phyloP scores from a whole-genome alignment of 23 red algal species.

The Pyropia yezoensis region DNA sequence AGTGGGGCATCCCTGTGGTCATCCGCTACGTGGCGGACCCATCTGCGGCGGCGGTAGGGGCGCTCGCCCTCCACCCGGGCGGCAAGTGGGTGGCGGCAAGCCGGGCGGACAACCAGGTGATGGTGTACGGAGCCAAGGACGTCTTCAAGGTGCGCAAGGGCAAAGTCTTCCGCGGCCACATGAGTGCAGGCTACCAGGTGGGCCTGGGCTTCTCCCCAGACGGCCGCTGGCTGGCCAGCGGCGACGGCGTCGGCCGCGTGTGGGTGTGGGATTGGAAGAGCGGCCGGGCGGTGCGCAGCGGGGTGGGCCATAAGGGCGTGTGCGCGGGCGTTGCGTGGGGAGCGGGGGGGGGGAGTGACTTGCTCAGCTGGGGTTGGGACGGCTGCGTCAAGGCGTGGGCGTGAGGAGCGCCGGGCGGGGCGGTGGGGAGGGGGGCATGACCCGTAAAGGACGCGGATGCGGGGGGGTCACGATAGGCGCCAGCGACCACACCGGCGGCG shows the following conservation, averaged over 20 bases:
- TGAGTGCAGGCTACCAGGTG: conserved; percentile 75
- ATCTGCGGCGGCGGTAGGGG: conserved; percentile 34
- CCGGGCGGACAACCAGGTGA: conserved; percentile 71
- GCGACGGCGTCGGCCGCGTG: conserved; percentile 56
- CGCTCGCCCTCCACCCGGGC: conserved; percentile 52
- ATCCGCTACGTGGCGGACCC: conserved; percentile 79
- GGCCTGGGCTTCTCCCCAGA: conserved; percentile 51
- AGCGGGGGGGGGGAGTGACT: conserved; percentile 2
- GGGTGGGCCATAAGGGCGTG: conserved; percentile 56
- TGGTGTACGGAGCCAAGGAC: conserved; percentile 30
- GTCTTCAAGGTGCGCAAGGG: conserved; percentile 59
- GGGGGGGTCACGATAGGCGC: too few relatives aligned
- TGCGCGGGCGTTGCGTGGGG: conserved; percentile 48
- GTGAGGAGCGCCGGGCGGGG: background rate
- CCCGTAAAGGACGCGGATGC: background rate
- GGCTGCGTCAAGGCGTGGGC: conserved; percentile 24
- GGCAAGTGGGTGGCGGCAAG: conserved; percentile 57
- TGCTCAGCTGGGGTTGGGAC: conserved; percentile 22
- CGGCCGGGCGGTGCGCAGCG: conserved; percentile 27
- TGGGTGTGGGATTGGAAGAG: conserved; percentile 94
- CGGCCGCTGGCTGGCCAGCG: conserved; percentile 69
- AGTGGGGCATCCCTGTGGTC: conserved; percentile 79
- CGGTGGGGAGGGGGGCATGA: background rate
- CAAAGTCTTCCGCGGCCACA: conserved; percentile 67
- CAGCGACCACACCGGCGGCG: too few relatives aligned